Evolutionary conservation across 257 asterid genomes (phyloP), one percentile per base, ranked within the genome.

Genomic region (Solanum sparsipilum): DNA sequence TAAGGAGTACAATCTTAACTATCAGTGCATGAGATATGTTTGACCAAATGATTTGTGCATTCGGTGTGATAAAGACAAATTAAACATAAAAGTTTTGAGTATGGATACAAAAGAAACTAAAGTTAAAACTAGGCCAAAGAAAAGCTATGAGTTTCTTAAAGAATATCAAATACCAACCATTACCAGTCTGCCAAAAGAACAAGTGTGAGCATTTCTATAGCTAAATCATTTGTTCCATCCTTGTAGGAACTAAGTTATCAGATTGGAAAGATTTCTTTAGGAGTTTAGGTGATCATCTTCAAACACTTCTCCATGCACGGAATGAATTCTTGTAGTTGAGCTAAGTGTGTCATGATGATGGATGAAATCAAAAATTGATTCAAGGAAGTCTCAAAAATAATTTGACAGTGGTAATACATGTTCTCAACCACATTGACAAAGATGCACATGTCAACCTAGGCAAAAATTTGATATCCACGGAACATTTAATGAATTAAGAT

Each of bases 401-500:
- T 32, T 21, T 38, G 83, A 41, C 13, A 74, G 52, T 23, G 38
- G 78, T 13, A 35, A 84, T 9, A 73, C 31, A 38, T 20, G 83
- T 35, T 35, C 56, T 75, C 83, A 75, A 75, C 52, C 36, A 11
- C 71, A 25, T 38, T 16, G 27, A 23, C 39, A 15, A 23, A 60
- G 44, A 84, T 84, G 68, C 10, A 85, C 21, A 63, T 82, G 88
- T 52, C 58, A 34, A 71, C 36, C 65, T 76, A 31, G 60, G 86
- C 34, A 38, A 84, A 88, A 27, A 52, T 5, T 10, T 21, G 20
- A 84, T 67, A 56, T 27, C 70, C 56, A 35, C 31, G 8, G 60
- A 56, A 70, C 56, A 85, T 76, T 76, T n/a, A 23, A 71, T 46
- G 90, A 32, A 79, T 87, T 81, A 44, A 86, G 89, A 85, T 88